phyloP scores from a whole-genome alignment of 2,329 filamentous ascomycete species.

The Pyrenophora seminiperda region DNA sequence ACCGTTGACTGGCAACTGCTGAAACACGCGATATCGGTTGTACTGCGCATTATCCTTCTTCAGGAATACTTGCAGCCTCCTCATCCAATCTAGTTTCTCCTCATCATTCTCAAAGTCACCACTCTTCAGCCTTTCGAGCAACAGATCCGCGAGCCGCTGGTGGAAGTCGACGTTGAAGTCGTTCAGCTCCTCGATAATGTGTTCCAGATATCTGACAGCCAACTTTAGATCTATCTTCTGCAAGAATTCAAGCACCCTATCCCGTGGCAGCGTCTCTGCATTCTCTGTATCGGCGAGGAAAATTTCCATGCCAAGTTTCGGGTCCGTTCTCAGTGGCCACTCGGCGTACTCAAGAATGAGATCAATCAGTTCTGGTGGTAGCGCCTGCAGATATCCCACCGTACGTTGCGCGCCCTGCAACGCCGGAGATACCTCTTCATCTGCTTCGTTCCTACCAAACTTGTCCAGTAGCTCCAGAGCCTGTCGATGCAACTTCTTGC shows the following conservation, averaged over 20 bases:
- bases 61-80: slow-evolving; percentile 75
- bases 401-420: slow-evolving; percentile 84
- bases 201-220: slow-evolving; percentile 83
- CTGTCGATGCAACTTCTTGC: slow-evolving; percentile 88
- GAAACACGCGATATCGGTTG: slow-evolving; percentile 77
- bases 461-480: slow-evolving; percentile 80
- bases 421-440: slow-evolving; percentile 54
- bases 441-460: slow-evolving; percentile 68
- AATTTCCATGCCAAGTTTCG: slow-evolving; percentile 83
- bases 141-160: slow-evolving; percentile 77
- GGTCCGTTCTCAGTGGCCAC: slow-evolving; percentile 79
- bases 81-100: slow-evolving; percentile 57
- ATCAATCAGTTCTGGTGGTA: slow-evolving; percentile 86
- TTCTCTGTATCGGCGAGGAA: slow-evolving; percentile 95
- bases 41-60: slow-evolving; percentile 74
- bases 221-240: slow-evolving; percentile 70
- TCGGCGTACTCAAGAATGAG: slow-evolving; percentile 88
- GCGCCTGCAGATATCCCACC: slow-evolving; percentile 84
- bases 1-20: slow-evolving; percentile 80
- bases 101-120: slow-evolving; percentile 43
- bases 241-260: slow-evolving; percentile 76
- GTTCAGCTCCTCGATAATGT: slow-evolving; percentile 84
- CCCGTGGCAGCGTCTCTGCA: slow-evolving; percentile 83
- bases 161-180: slow-evolving; percentile 87
- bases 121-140: slow-evolving; percentile 61